Conservation (phyloP, 139 green algal species). For the Pseudopediastrum boryanum region DNA sequence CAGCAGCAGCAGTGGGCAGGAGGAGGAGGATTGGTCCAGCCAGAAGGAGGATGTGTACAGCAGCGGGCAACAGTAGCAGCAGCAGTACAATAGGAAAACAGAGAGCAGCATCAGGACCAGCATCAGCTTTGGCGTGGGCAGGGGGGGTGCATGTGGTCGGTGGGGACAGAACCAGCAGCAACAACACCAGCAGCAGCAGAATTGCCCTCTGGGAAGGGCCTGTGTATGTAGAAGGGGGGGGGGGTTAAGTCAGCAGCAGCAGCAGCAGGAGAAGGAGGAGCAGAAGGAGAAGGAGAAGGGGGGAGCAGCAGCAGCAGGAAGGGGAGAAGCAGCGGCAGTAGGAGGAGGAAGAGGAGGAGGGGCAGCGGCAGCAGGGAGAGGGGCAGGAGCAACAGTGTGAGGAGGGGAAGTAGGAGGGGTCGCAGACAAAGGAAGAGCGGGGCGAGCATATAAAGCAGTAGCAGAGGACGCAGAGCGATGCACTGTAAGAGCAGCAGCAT, state of each 20-base stretch:
- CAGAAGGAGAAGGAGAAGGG: background rate
- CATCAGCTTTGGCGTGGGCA: no score
- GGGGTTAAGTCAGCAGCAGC: background rate
- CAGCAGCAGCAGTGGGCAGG: background rate
- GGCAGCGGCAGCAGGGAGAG: background rate
- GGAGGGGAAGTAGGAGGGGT: background rate
- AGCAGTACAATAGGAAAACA: no score
- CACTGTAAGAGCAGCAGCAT: background rate
- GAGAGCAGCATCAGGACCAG: no score
- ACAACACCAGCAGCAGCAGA: background rate
- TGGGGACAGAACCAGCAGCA: no score
- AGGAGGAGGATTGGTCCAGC: background rate
- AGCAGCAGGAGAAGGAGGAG: conserved; percentile 5
- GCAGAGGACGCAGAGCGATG: background rate
- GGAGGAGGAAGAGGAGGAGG: background rate
- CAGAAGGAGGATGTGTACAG: background rate
- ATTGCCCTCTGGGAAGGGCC: background rate
- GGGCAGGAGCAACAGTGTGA: background rate
- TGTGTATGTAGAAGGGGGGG: background rate
- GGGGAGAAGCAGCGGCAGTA: background rate
- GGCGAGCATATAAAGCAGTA: background rate
- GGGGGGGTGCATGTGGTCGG: no score
- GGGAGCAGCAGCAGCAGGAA: background rate
- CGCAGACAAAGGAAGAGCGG: background rate
- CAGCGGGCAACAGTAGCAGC: no score